phyloP scores from a whole-genome alignment of 257 asterid species.

The Plantago major region DNA sequence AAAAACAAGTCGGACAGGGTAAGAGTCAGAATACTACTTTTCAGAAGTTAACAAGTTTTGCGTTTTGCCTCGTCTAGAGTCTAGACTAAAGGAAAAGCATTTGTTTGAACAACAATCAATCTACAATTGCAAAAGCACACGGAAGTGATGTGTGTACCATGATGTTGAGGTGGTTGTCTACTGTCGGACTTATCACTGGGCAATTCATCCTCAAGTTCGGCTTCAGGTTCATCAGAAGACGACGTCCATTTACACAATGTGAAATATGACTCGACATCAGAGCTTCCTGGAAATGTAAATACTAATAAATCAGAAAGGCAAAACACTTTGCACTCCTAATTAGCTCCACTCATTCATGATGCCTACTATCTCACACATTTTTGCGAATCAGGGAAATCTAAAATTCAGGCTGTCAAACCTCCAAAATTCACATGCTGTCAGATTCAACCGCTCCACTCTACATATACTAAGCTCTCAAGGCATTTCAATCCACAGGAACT shows the following conservation, averaged over 20 bases:
- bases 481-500: neutral
- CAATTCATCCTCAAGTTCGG: slow-evolving; percentile 38
- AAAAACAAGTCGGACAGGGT: too few relatives aligned
- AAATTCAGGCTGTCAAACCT: neutral
- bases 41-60: too few relatives aligned
- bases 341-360: too few relatives aligned
- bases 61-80: too few relatives aligned
- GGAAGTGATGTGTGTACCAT: slow-evolving; percentile 26
- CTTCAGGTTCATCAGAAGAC: slow-evolving; percentile 40
- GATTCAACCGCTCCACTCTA: neutral
- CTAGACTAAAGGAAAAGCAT: neutral
- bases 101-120: neutral
- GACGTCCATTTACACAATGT: slow-evolving; percentile 65
- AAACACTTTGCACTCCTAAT: neutral
- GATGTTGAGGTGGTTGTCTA: slow-evolving; percentile 25
- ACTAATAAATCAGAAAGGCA: neutral
- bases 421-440: neutral
- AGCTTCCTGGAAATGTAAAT: slow-evolving; percentile 32
- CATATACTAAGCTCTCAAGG: neutral
- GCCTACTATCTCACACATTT: too few relatives aligned
- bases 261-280: slow-evolving; percentile 36
- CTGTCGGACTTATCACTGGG: slow-evolving; percentile 28
- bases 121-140: slow-evolving; percentile 6
- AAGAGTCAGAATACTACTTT: too few relatives aligned
- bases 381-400: too few relatives aligned